Base-by-base conservation (phyloP, 78 protist genomes). In the Pigoraptor vietnamica region DNA sequence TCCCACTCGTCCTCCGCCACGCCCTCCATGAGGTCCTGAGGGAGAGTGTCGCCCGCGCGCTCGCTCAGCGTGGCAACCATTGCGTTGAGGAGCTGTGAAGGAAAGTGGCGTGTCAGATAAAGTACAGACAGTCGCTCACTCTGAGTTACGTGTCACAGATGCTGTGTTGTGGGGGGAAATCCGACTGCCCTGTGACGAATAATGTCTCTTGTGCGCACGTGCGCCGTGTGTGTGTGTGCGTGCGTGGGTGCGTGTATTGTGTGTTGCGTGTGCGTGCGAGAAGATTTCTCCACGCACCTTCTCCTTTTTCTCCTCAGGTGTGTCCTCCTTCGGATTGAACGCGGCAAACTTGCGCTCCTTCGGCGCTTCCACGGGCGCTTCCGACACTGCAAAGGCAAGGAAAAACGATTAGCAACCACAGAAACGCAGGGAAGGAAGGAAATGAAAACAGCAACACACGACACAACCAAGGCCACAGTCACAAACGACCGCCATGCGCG, bases 1-100 rank as follows among this genome's bases (percentile, higher is more conserved):
- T 79, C 84, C 88, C 88, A 83, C 88, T 83, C 88, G 88, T 34
- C 38, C 88, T 83, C 88, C n/a, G 9, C 88, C 19, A 83, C 88
- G 9, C 88, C 88, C 9, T 83, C 39, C 23, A 83, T 14, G 38
- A 24, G 9, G 38, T 83, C 88, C 25, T 83, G 88, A 19, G 9
- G 25, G 2, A 83, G 35, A 9, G 88, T 10, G 39, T 34, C 88
- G 19, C 24, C 38, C 88, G 9, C 39, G n/a, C 19, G 1, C 24
- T 35, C 88, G 38, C 88, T 24, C n/a, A 83, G 35, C 2, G 35
- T 34, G 25, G 9, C 23, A 6, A 35, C 88, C 88, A 83, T 83
- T 29, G 88, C 35, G 2, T 83, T 9, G 39, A 83, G 39, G 37
- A 83, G 88, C 88, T 83, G 25, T 83, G 1, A 9, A 21, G 34